Base-by-base conservation (phyloP, 2,329 filamentous ascomycete species). In the Diplodia corticola region DNA sequence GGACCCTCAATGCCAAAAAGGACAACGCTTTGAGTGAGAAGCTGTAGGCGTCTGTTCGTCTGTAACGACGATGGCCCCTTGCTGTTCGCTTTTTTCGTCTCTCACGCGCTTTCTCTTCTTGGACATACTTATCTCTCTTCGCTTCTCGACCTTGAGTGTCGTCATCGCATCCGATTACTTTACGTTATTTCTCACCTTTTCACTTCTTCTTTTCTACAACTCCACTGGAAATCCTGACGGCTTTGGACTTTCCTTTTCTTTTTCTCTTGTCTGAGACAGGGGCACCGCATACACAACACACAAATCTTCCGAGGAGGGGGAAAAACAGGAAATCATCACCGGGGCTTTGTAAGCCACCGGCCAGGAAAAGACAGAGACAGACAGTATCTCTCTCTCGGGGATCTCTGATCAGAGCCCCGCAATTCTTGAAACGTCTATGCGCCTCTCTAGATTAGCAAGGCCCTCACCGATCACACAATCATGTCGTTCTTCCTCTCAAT, bases 21-120 rank as follows among this genome's bases (percentile, higher is more conserved):
- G 28, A 57, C n/a, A 24, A 7, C 24, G 24, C n/a, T 33, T 33
- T 65, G 63, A 50, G 28, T n/a, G 63, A 65, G 33, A 65, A 65
- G 46, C 26, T 20, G 4, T 20, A 44, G 10, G 44, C 50, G 22
- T 35, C 49, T 53, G 24, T 4, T 20, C 17, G 13, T n/a, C n/a
- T n/a, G n/a, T n/a, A n/a, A n/a, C 3, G 28, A 24, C 3, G 9
- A 12, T 57, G 30, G 17, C 6, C 35, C 10, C 15, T 53, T n/a
- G 13, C 17, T 20, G 6, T 24, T 26, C 26, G 5, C 37, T 46
- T 64, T 5, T n/a, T n/a, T 12, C 20, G 15, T 2, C 15, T 3
- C 33, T 35, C 12, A 10, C 33, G 33, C 33, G 30, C 9, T 44
- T 26, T 33, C 46, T 30, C 37, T 20, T 49, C 33, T 40, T 40